These are phyloP conservation scores for Yamadazyma membranifaciens DNA, from an alignment of 1,139 yeast genomes.

Conservation along the genomic window DNA sequence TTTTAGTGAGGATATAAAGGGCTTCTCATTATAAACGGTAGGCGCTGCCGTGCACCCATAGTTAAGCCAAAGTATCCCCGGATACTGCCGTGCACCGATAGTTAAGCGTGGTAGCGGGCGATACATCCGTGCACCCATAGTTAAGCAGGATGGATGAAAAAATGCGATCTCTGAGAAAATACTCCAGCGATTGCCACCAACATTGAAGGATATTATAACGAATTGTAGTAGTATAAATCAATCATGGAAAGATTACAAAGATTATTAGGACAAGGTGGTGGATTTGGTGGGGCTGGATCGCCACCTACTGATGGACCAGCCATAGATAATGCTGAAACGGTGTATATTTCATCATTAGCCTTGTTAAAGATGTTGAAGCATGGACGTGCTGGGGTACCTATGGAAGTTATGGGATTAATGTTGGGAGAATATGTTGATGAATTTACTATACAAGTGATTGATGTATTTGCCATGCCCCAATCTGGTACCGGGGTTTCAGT, in stretches of 20 bases:
- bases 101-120: no score
- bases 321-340: constrained; percentile 94
- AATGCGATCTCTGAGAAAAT: background rate
- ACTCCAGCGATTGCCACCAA: constrained; percentile 7
- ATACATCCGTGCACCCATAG: no score
- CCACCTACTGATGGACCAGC: constrained; percentile 71
- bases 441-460: constrained; percentile 94
- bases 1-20: background rate
- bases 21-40: no score
- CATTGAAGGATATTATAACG: no score
- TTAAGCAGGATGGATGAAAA: background rate
- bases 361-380: constrained; percentile 94
- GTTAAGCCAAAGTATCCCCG: no score
- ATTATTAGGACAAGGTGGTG: constrained; percentile 61
- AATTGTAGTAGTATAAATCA: background rate
- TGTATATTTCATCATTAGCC: constrained; percentile 93
- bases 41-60: no score
- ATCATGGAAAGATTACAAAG: constrained; percentile 75
- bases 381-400: constrained; percentile 99
- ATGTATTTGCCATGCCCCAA: constrained; percentile 99
- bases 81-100: no score
- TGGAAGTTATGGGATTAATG: constrained; percentile 99
- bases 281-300: constrained; percentile 49
- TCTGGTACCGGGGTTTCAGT: constrained; percentile 98
- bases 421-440: constrained; percentile 98